Evolutionary conservation across 495 filamentous ascomycete genomes (phyloP).

Genomic region (Mycothermus thermophilus): DNA sequence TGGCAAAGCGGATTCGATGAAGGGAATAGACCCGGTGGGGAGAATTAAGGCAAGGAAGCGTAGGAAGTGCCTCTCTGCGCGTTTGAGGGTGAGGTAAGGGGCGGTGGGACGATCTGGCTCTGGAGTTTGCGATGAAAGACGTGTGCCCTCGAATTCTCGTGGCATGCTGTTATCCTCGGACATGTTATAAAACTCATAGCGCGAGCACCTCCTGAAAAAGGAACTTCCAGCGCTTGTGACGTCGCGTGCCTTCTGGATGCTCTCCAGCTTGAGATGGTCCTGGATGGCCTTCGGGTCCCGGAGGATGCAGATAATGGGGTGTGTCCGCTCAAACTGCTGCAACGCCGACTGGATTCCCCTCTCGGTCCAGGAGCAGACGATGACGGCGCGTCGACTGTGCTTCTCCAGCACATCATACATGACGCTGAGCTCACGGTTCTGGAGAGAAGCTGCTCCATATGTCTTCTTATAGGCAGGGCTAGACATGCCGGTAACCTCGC

Average conservation of each 20-base stretch:
- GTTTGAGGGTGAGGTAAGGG: conserved; percentile 55
- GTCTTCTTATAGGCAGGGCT: conserved; percentile 43
- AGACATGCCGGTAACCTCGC: conserved; percentile 43
- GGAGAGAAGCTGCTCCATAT: conserved; percentile 42
- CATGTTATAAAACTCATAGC: conserved; percentile 63
- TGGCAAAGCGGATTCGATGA: conserved; percentile 52
- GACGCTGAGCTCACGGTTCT: conserved; percentile 39
- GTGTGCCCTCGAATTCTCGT: conserved; percentile 1
- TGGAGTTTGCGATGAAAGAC: conserved; percentile 7
- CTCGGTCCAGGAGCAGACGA: conserved; percentile 48
- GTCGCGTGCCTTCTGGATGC: conserved; percentile 35
- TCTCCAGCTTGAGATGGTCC: conserved; percentile 39
- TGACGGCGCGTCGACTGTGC: conserved; percentile 45
- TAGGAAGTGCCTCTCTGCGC: conserved; percentile 58
- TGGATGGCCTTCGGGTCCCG: conserved; percentile 50
- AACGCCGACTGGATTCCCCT: conserved; percentile 41
- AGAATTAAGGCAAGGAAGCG: conserved; percentile 50
- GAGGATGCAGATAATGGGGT: conserved; percentile 54
- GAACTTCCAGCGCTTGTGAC: conserved; percentile 35
- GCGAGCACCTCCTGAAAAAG: conserved; percentile 46
- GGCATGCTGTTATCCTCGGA: conserved; percentile 23
- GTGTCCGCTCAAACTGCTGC: conserved; percentile 37
- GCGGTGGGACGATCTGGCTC: conserved; percentile 34
- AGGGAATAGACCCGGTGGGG: conserved; percentile 36
- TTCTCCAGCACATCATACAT: conserved; percentile 46